These are phyloP conservation scores for Entamoeba moshkovskii DNA, from an alignment of 208 protist genomes.

Conservation along the genomic window DNA sequence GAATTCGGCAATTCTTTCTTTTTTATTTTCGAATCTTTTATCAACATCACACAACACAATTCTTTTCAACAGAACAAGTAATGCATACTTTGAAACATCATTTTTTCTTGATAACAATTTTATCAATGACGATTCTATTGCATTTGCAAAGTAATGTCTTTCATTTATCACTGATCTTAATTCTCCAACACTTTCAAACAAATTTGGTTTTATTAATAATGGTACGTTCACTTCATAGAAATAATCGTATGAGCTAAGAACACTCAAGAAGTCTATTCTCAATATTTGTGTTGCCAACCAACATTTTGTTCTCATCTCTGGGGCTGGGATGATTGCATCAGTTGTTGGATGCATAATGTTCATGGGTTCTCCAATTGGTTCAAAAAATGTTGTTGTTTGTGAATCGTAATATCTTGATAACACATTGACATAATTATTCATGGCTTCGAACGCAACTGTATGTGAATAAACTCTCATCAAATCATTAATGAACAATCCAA, in stretches of 20 bases:
- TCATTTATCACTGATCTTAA: not conserved
- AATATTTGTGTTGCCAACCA: not conserved
- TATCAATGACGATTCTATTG: not conserved
- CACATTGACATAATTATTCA: not conserved
- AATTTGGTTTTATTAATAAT: not conserved
- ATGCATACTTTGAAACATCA: not conserved
- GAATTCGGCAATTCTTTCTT: not conserved
- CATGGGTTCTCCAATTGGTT: not conserved
- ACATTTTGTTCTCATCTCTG: not conserved
- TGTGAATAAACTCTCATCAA: not conserved
- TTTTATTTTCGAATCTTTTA: not conserved
- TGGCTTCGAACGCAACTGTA: not conserved
- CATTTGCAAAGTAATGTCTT: not conserved
- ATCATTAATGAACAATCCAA: not conserved
- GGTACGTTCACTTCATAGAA: not conserved
- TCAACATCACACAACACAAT: not conserved
- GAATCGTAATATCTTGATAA: not conserved
- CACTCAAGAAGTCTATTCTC: not conserved
- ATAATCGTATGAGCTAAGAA: not conserved
- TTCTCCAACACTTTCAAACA: not conserved
- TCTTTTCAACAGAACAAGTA: not conserved
- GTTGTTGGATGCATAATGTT: not conserved
- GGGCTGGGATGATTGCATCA: not conserved
- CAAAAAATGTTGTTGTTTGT: not conserved
- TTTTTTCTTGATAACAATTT: not conserved